phyloP scores from a whole-genome alignment of 352 stramenopile species.

The Pseudoperonospora humuli region DNA sequence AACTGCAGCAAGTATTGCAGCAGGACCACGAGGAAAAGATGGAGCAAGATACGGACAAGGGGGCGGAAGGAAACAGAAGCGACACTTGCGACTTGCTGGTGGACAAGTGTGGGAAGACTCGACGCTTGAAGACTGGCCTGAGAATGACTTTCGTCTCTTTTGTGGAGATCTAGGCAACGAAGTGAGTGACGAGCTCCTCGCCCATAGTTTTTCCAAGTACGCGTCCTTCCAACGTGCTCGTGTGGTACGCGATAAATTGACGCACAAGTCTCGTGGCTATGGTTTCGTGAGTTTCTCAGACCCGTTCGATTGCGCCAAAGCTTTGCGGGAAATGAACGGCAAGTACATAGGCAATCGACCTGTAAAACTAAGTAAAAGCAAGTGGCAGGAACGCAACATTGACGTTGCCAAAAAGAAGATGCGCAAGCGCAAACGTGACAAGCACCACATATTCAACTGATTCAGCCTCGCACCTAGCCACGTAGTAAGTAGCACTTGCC shows the following conservation, averaged over 20 bases:
- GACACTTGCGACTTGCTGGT: slow-evolving; percentile 54
- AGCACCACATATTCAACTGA: slow-evolving; percentile 72
- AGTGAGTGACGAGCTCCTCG: slow-evolving; percentile 83
- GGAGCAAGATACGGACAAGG: not conserved
- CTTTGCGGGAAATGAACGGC: slow-evolving; percentile 94
- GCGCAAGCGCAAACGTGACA: slow-evolving; percentile 71
- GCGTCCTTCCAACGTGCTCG: slow-evolving; percentile 71
- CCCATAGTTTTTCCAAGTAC: slow-evolving; percentile 69
- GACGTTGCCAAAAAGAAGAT: slow-evolving; percentile 87
- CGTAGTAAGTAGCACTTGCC: not conserved
- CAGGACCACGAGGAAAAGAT: slow-evolving; percentile 1
- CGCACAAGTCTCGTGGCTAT: slow-evolving; percentile 89
- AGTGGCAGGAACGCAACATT: slow-evolving; percentile 92
- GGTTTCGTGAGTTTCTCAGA: slow-evolving; percentile 94
- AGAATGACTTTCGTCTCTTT: slow-evolving; percentile 96
- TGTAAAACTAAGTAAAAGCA: slow-evolving; percentile 92
- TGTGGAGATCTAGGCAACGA: slow-evolving; percentile 93
- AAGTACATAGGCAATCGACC: slow-evolving; percentile 93
- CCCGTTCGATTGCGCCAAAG: slow-evolving; percentile 90
- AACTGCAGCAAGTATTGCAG: slow-evolving; percentile 25
- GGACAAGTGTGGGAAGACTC: slow-evolving; percentile 90
- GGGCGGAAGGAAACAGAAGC: slow-evolving; percentile 30
- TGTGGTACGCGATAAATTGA: slow-evolving; percentile 78
- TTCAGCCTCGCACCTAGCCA: not conserved
- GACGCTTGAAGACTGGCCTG: slow-evolving; percentile 91